phyloP scores from a whole-genome alignment of 2,329 filamentous ascomycete species.

The Pseudopithomyces chartarum region DNA sequence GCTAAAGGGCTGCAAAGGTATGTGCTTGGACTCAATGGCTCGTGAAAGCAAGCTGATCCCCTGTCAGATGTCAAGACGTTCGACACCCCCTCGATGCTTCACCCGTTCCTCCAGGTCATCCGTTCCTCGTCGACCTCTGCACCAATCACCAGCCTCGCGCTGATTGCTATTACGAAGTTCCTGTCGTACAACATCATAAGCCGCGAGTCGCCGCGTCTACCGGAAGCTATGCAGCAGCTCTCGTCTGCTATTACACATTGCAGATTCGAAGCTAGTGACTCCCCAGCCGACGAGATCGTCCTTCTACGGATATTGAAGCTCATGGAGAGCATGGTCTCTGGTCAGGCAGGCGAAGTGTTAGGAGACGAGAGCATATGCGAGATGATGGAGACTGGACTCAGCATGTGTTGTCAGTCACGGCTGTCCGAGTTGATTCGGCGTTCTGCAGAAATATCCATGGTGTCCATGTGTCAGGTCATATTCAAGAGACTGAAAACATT shows the following conservation, averaged over 20 bases:
- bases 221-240: slow-evolving; percentile 90
- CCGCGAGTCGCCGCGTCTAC: slow-evolving; percentile 81
- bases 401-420: slow-evolving; percentile 93
- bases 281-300: slow-evolving; percentile 92
- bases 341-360: slow-evolving; percentile 88
- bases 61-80: slow-evolving; percentile 78
- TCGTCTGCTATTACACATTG: slow-evolving; percentile 97
- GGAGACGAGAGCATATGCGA: slow-evolving; percentile 98
- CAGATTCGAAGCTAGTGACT: slow-evolving; percentile 95
- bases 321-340: slow-evolving; percentile 98
- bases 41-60: slow-evolving; percentile 25
- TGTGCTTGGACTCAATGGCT: slow-evolving; percentile 13
- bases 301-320: slow-evolving; percentile 91
- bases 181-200: slow-evolving; percentile 92
- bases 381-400: slow-evolving; percentile 98
- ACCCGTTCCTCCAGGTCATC: slow-evolving; percentile 95
- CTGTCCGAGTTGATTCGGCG: slow-evolving; percentile 88
- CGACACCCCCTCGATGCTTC: slow-evolving; percentile 85
- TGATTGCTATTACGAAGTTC: slow-evolving; percentile 95
- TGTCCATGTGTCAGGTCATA: slow-evolving; percentile 98
- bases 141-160: slow-evolving; percentile 90
- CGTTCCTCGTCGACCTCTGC: slow-evolving; percentile 95
- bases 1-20: slow-evolving; percentile 82
- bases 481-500: slow-evolving; percentile 91
- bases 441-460: slow-evolving; percentile 95